Percentiles rank a stretch among this genome's conserved stretches.
These are phyloP conservation scores for Pleoardoris graminearum DNA, from an alignment of 2,329 filamentous ascomycete species.

Conservation along the genomic window DNA sequence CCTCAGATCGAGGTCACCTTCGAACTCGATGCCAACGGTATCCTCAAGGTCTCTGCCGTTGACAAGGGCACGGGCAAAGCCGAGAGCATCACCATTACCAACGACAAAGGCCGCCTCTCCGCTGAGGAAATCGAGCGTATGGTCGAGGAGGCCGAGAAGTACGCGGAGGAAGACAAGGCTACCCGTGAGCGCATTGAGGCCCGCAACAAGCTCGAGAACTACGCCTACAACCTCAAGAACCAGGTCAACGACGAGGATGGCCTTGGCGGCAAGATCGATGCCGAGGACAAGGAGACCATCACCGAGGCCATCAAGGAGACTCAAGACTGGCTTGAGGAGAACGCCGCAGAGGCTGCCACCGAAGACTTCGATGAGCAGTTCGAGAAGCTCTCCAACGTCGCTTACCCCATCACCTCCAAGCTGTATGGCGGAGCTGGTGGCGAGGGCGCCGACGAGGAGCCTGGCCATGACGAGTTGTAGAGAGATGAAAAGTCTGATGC, in stretches of 20 bases:
- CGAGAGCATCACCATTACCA: slow-evolving; percentile 98
- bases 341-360: slow-evolving; percentile 77
- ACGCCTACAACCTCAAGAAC: slow-evolving; percentile 98
- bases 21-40: slow-evolving; percentile 97
- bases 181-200: slow-evolving; percentile 96
- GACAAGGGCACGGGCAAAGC: slow-evolving; percentile 98
- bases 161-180: slow-evolving; percentile 98
- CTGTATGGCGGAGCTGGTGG: slow-evolving; percentile 71
- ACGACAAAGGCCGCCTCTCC: slow-evolving; percentile 97
- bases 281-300: slow-evolving; percentile 97
- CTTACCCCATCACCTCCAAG: slow-evolving; percentile 99
- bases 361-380: slow-evolving; percentile 99
- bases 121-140: slow-evolving; percentile 99
- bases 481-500: slow-evolving; percentile 26
- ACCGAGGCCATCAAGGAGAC: slow-evolving; percentile 96
- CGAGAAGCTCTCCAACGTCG: slow-evolving; percentile 96
- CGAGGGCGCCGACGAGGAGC: slow-evolving; percentile 64
- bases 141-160: slow-evolving; percentile 98
- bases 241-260: slow-evolving; percentile 96
- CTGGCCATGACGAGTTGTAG: slow-evolving; percentile 56
- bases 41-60: slow-evolving; percentile 91
- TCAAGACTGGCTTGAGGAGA: slow-evolving; percentile 95
- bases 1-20: slow-evolving; percentile 98
- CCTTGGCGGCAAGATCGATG: slow-evolving; percentile 96
- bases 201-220: slow-evolving; percentile 97